Evolutionary conservation across 164 flowering plant genomes (phyloP), one percentile per base, ranked within the genome.

Genomic region (Sextonia rubra): DNA sequence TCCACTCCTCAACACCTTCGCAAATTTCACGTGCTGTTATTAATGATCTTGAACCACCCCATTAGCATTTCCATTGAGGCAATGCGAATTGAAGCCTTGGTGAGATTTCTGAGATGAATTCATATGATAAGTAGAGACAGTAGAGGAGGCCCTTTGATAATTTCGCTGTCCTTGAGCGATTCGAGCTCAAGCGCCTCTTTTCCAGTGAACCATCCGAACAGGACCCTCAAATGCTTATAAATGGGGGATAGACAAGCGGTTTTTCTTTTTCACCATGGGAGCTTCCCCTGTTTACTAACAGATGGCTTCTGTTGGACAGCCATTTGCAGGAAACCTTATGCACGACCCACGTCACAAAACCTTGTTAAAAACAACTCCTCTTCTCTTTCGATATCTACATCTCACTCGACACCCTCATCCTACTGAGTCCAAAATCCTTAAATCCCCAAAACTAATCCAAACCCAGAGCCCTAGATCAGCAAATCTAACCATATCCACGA

Each of bases 191-290:
- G 83, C 20, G 99, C 99, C 81, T 95, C 97, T 68, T 87, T 74
- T 5, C 99, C 99, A 27, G 97, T 94, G 74, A 95, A 93, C 99
- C 99, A 95, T 60, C 94, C 83, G 0, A 93, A 79, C 0, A 93
- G 71, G 1, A 89, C 88, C 25, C 78, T 83, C 6, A 98, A 91
- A 29, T 83, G 84, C 60, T 75, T 76, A 74, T 95, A 83, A 66
- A 93, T 89, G 61, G 99, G 99, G 48, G 75, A 73, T 1, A 95
- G 8, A 15, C 89, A 83, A 44, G 90, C 87, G 64, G 99, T 88
- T 72, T 81, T 89, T 74, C 96, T 84, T 85, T 93, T 90, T 98
- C 99, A 95, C 88, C 92, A 83, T 3, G 99, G 99, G 44, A 93
- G 85, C 47, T 80, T 82, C n/a, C 78, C 71, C 47, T 83, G 83